Conservation (phyloP, 176 grass and related monocot genomes). For the Musa itinerans region DNA sequence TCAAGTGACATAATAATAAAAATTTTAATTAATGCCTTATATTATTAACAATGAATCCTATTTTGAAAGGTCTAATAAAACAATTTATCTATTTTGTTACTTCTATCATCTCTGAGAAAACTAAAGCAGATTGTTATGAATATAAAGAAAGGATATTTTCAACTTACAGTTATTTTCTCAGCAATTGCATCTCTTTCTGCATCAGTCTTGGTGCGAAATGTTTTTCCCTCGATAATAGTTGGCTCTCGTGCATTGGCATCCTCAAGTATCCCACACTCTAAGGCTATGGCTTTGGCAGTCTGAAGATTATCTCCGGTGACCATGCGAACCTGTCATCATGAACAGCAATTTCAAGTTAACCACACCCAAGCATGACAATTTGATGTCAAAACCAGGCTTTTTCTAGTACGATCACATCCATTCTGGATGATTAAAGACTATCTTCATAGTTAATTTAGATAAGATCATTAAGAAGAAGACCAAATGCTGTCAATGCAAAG, state of each 20-base stretch:
- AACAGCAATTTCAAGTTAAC: no score
- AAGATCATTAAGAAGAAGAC: neutral
- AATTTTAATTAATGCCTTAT: neutral
- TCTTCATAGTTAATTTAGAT: neutral
- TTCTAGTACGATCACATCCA: neutral
- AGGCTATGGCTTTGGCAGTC: constrained; percentile 87
- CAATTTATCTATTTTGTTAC: neutral
- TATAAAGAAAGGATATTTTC: constrained; percentile 17
- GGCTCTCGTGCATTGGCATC: constrained; percentile 64
- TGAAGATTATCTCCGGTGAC: constrained; percentile 91
- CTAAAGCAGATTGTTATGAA: constrained; percentile 2
- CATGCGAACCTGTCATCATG: constrained; percentile 65
- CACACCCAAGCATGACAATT: neutral
- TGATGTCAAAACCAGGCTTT: neutral
- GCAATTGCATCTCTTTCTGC: constrained; percentile 53
- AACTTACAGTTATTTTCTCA: constrained; percentile 69
- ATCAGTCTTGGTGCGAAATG: constrained; percentile 51
- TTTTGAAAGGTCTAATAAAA: no score
- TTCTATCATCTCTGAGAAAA: neutral
- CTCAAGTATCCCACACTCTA: constrained; percentile 88
- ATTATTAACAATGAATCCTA: neutral
- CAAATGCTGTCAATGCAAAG: neutral
- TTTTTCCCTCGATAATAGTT: constrained; percentile 62
- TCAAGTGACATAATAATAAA: neutral
- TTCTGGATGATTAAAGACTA: neutral